phyloP scores from a whole-genome alignment of 2,329 filamentous ascomycete species.

The Sordariomycetes sp. region DNA sequence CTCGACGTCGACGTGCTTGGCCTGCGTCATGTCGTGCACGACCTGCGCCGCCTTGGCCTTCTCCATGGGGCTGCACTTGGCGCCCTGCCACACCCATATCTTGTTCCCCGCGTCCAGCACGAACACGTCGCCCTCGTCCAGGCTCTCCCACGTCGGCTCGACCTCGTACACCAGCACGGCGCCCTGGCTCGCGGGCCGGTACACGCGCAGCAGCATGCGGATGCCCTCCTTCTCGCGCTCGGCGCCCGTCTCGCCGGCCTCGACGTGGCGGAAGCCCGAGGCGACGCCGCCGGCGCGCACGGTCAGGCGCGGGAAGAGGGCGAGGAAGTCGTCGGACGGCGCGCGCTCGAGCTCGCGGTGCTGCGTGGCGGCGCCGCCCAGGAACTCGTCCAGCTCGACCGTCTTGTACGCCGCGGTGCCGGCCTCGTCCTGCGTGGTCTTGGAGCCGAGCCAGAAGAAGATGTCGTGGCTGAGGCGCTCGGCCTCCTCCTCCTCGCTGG shows the following conservation, averaged over 20 bases:
- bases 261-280: conserved; percentile 55
- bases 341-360: conserved; percentile 52
- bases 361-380: conserved; percentile 50
- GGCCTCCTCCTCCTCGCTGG: conserved; percentile 23
- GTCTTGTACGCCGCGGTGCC: conserved; percentile 62
- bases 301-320: conserved; percentile 48
- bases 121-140: conserved; percentile 58
- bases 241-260: conserved; percentile 16
- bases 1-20: conserved; percentile 55
- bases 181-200: conserved; percentile 37
- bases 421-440: conserved; percentile 59
- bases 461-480: conserved; percentile 48
- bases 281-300: conserved; percentile 50
- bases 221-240: conserved; percentile 27
- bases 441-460: conserved; percentile 59
- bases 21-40: conserved; percentile 52
- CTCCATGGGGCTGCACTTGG: conserved; percentile 55
- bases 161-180: conserved; percentile 52
- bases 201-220: conserved; percentile 48
- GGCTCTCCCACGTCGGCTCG: conserved; percentile 46
- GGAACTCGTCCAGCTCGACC: conserved; percentile 58
- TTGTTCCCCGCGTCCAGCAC: conserved; percentile 51
- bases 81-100: conserved; percentile 62
- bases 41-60: conserved; percentile 59
- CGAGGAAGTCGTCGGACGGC: conserved; percentile 48